Conservation (phyloP, 2,329 filamentous ascomycete genomes). For the Nigrospora sphaerica region DNA sequence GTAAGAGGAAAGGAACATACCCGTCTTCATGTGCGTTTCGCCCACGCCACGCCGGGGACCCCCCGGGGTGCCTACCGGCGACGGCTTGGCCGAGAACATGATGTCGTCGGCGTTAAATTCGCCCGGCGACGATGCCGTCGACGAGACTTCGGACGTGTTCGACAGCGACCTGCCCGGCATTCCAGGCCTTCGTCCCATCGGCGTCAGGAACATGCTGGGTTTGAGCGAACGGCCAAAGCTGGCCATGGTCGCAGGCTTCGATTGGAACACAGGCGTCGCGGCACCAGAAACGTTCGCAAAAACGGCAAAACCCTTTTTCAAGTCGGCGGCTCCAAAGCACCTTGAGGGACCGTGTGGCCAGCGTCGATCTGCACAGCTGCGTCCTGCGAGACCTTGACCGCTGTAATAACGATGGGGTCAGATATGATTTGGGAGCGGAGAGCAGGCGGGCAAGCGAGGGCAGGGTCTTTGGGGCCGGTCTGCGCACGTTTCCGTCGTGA, state of each 20-base stretch:
- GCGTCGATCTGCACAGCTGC: too few relatives aligned
- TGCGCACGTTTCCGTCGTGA: too few relatives aligned
- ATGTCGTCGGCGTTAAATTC: conserved; percentile 24
- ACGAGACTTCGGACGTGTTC: conserved; percentile 38
- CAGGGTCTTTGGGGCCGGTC: too few relatives aligned
- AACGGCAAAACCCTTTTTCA: too few relatives aligned
- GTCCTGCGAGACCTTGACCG: too few relatives aligned
- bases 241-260: conserved; percentile 29
- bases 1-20: conserved; percentile 1
- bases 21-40: conserved; percentile 11
- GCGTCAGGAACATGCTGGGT: conserved; percentile 34
- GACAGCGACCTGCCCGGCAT: conserved; percentile 37
- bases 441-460: too few relatives aligned
- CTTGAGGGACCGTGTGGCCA: too few relatives aligned
- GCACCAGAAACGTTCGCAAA: too few relatives aligned
- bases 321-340: too few relatives aligned
- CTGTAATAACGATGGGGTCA: too few relatives aligned
- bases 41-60: conserved; percentile 3
- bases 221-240: conserved; percentile 43
- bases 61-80: conserved; percentile 14
- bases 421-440: too few relatives aligned
- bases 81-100: conserved; percentile 26
- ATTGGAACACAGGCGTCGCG: background rate
- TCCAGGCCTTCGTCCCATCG: conserved; percentile 32
- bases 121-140: conserved; percentile 21